Conservation (phyloP, 116 monocot genomes). For the Cymodocea nodosa region DNA sequence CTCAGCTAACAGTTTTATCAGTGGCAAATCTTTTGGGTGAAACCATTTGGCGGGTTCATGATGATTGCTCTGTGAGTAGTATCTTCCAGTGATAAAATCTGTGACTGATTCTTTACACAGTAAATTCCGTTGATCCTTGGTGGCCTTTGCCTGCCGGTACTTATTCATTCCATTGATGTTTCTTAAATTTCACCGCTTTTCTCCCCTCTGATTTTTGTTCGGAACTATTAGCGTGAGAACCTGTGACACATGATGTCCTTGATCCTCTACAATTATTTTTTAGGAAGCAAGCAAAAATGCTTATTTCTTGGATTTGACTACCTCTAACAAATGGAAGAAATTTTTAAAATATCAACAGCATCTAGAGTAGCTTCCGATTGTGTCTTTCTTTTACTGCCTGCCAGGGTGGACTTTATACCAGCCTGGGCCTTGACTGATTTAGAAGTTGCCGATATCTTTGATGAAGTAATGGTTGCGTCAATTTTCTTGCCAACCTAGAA, state of each 20-base stretch:
- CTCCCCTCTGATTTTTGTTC: neutral
- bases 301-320: neutral
- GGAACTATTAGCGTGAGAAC: no score
- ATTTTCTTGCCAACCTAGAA: neutral
- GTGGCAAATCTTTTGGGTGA: slow-evolving; percentile 93
- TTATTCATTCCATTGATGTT: neutral
- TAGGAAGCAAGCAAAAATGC: neutral
- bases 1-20: slow-evolving; percentile 81
- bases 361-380: neutral
- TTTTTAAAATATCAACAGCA: neutral
- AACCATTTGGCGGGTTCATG: slow-evolving; percentile 88
- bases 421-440: slow-evolving; percentile 20
- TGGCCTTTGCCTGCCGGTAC: neutral
- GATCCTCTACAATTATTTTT: no score
- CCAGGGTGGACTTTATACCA: slow-evolving; percentile 18
- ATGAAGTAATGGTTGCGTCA: neutral
- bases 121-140: slow-evolving; percentile 4
- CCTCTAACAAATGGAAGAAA: neutral
- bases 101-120: slow-evolving; percentile 1
- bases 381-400: slow-evolving; percentile 1
- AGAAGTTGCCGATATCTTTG: neutral
- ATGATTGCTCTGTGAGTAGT: slow-evolving; percentile 91
- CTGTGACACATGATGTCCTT: no score
- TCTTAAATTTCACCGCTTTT: neutral
- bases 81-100: slow-evolving; percentile 28